Base-by-base conservation (phyloP, 345 rosid genomes). In the Tarenaya hassleriana region DNA sequence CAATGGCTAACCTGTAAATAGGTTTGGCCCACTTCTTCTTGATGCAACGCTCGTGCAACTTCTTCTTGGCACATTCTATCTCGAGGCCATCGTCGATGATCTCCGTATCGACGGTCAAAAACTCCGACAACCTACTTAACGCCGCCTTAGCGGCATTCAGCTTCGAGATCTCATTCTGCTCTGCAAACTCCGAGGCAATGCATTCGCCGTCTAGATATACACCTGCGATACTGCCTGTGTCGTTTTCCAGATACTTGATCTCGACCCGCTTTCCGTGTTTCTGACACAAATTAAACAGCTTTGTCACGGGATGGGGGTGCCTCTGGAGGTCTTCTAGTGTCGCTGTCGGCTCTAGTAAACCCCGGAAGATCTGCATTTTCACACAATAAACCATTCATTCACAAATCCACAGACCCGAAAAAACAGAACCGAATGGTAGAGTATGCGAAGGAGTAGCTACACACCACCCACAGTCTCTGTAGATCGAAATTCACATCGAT, bases 11-110 rank as follows among this genome's bases (percentile, higher is more conserved):
- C 95, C 62, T 67, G 77, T 81, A 86, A 19, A 7, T 52, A 1
- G 95, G 97, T 56, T 73, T 79, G 4, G 77, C 60, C 95, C 94
- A 86, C 52, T 75, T 86, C 41, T 72, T 73, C 73, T 70, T 83
- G 45, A 39, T 10, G 35, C 88, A 83, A 21, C 83, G 64, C 52
- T 81, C 81, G 24, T 63, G 60, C 34, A 89, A 58, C 73, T 72
- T 83, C 70, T 62, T 82, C 56, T 89, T 89, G 0, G 90, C 84
- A 17, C 62, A 73, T 47, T 69, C 73, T 14, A 77, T 67, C 45
- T 62, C 71, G n/a, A 75, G 59, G 34, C 60, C 68, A 16, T 42
- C 77, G 8, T 65, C 51, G 8, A 50, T 61, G 38, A 56, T 10
- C 27, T 35, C 43, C 16, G 47, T 35, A n/a, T 52, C 58, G 24